These are phyloP conservation scores for Pelagophyceae sp. DNA, from an alignment of 352 stramenopile genomes.

Conservation along the genomic window DNA sequence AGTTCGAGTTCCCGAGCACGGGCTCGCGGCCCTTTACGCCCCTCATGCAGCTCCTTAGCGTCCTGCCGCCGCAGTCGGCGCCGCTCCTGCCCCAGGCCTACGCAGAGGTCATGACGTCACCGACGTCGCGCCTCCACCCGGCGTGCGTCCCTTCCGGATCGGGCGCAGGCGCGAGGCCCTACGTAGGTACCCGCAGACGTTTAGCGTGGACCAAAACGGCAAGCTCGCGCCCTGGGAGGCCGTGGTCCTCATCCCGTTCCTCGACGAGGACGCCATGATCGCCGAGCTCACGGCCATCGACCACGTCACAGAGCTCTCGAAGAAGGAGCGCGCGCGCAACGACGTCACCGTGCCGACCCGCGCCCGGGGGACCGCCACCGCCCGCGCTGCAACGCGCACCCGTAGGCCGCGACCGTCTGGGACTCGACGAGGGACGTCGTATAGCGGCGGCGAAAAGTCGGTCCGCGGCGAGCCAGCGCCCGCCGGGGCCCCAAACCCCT, in stretches of 20 bases:
- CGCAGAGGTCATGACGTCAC: constrained; percentile 81
- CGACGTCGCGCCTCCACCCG: constrained; percentile 45
- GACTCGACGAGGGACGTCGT: neutral
- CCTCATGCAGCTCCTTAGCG: constrained; percentile 92
- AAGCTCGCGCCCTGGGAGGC: constrained; percentile 91
- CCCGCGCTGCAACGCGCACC: too few relatives aligned
- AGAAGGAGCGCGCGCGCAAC: neutral
- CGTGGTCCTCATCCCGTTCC: constrained; percentile 97
- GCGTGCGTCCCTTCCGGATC: constrained; percentile 77
- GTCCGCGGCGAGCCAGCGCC: too few relatives aligned
- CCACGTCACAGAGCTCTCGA: neutral
- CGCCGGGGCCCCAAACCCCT: too few relatives aligned
- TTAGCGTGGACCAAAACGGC: constrained; percentile 82
- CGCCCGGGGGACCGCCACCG: too few relatives aligned
- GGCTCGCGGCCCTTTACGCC: constrained; percentile 76
- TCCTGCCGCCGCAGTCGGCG: constrained; percentile 82
- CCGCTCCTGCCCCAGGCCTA: constrained; percentile 81
- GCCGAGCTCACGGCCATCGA: constrained; percentile 34
- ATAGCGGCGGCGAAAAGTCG: too few relatives aligned
- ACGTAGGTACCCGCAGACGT: constrained; percentile 48
- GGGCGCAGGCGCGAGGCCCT: constrained; percentile 18
- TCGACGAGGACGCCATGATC: constrained; percentile 71
- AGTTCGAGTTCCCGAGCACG: constrained; percentile 25
- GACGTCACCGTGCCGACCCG: neutral
- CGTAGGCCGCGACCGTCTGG: neutral